Percentiles rank a stretch among this genome's conserved stretches.
Evolutionary conservation across 148 eudicot genomes (phyloP).

Genomic region (Rhododendron ferrugineum): DNA sequence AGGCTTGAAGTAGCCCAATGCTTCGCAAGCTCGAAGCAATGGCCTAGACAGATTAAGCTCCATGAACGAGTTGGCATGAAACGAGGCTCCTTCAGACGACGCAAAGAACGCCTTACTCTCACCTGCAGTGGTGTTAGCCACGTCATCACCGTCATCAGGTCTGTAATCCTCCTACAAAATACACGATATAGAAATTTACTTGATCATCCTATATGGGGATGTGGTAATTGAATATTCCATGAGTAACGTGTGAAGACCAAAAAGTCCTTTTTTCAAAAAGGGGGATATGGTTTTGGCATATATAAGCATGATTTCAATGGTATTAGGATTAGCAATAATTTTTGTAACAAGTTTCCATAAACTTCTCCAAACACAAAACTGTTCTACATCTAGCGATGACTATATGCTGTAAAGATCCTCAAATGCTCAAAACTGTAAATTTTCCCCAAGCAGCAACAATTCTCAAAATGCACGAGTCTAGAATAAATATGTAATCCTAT

Average conservation of each 20-base stretch:
- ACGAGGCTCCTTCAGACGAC: constrained; percentile 62
- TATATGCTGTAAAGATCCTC: not conserved
- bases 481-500: too few relatives aligned
- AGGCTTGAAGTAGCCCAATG: constrained; percentile 76
- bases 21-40: constrained; percentile 82
- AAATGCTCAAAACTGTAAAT: not conserved
- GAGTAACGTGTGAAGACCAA: not conserved
- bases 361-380: not conserved
- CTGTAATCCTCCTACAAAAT: constrained; percentile 39
- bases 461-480: not conserved
- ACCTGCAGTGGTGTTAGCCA: constrained; percentile 22
- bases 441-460: too few relatives aligned
- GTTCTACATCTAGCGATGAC: not conserved
- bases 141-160: constrained; percentile 67
- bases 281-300: not conserved
- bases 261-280: not conserved
- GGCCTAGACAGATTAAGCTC: constrained; percentile 83
- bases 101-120: constrained; percentile 60
- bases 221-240: not conserved
- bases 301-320: not conserved
- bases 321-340: not conserved
- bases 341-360: not conserved
- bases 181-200: not conserved
- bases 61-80: constrained; percentile 66
- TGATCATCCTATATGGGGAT: not conserved